Evolutionary conservation across 192 early-diverging fungal species (phyloP).

Genomic region (Coemansia sp.): DNA sequence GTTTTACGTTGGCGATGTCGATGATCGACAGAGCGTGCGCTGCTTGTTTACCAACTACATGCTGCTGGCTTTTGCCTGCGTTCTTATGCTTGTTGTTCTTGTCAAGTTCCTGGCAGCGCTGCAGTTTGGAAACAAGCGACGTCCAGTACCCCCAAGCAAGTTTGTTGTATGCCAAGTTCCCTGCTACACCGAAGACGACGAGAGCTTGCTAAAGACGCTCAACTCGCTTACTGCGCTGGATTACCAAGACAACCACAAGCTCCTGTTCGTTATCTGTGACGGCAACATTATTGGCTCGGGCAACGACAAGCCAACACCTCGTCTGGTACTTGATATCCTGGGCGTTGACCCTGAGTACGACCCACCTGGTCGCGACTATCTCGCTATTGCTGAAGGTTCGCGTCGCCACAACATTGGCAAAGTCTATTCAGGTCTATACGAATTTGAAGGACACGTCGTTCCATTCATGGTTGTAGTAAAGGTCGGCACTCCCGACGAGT

Average conservation of each 20-base stretch:
- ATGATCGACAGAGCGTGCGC: conserved; percentile 64
- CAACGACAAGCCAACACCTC: conserved; percentile 88
- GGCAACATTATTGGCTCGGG: conserved; percentile 92
- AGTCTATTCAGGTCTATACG: conserved; percentile 90
- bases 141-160: conserved; percentile 81
- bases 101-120: conserved; percentile 73
- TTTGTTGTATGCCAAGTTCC: conserved; percentile 93
- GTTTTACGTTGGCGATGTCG: conserved; percentile 76
- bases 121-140: conserved; percentile 62
- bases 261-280: conserved; percentile 81
- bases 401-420: conserved; percentile 89
- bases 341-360: conserved; percentile 79
- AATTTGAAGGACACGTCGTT: conserved; percentile 77
- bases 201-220: conserved; percentile 75
- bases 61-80: conserved; percentile 63
- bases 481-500: conserved; percentile 81
- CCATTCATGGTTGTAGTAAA: conserved; percentile 92
- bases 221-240: conserved; percentile 67
- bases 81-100: conserved; percentile 72
- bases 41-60: conserved; percentile 82
- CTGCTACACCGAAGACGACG: conserved; percentile 88
- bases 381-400: conserved; percentile 84
- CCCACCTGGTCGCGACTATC: conserved; percentile 74
- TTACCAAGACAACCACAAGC: conserved; percentile 83
- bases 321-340: conserved; percentile 84